Conservation (phyloP, 2,329 filamentous ascomycete species). For the Sporothrix protearum region DNA sequence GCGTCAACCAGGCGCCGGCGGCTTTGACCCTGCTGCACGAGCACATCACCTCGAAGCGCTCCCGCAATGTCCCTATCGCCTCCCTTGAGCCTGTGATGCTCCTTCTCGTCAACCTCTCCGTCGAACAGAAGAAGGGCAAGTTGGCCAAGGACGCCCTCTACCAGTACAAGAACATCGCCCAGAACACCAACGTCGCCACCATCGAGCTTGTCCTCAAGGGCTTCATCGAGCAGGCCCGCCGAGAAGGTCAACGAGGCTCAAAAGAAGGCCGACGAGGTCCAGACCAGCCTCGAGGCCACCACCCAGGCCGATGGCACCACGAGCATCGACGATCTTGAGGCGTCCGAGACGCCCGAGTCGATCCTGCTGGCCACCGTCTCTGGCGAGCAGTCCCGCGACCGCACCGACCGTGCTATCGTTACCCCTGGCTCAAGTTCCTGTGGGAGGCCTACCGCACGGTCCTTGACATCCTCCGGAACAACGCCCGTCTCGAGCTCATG, state of each 20-base stretch:
- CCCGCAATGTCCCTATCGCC: constrained; percentile 92
- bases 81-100: constrained; percentile 98
- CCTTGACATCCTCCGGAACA: constrained; percentile 97
- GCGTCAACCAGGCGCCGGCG: constrained; percentile 87
- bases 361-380: constrained; percentile 97
- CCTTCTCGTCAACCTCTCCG: constrained; percentile 91
- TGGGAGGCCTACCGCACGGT: constrained; percentile 99
- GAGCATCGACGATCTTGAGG: constrained; percentile 92
- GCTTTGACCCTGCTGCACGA: constrained; percentile 95
- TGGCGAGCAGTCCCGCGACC: constrained; percentile 93
- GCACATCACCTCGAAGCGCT: constrained; percentile 98
- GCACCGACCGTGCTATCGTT: constrained; percentile 95
- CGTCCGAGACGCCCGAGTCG: constrained; percentile 94
- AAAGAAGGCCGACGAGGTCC: constrained; percentile 91
- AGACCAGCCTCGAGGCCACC: constrained; percentile 77
- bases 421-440: constrained; percentile 99
- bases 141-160: constrained; percentile 97
- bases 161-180: constrained; percentile 99
- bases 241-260: constrained; percentile 95
- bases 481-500: constrained; percentile 92
- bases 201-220: constrained; percentile 97
- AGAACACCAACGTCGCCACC: constrained; percentile 97
- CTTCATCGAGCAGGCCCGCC: constrained; percentile 96
- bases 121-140: constrained; percentile 97
- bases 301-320: constrained; percentile 54